Evolutionary conservation across 1,284 basidiomycete species (phyloP).

Genomic region (Vanrija pseudolonga): DNA sequence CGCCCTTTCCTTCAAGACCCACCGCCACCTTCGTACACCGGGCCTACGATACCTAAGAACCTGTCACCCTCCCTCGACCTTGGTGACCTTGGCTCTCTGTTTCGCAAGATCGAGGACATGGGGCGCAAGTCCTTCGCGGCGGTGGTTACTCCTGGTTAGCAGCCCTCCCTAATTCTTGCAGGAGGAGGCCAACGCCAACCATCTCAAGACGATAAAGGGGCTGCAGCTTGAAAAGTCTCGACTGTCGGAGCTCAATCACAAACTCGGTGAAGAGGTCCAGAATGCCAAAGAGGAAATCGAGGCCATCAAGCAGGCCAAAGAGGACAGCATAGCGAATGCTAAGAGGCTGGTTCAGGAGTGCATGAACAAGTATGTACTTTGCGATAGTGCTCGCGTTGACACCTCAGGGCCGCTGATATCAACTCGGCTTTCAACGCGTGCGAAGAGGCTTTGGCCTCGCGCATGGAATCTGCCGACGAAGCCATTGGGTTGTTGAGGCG

Average conservation of each 20-base stretch:
- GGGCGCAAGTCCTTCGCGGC: neutral
- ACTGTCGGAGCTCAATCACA: neutral
- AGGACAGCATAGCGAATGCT: neutral
- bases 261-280: neutral
- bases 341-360: neutral
- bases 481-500: neutral
- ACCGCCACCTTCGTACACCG: neutral
- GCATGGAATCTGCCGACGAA: neutral
- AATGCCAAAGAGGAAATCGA: neutral
- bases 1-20: neutral
- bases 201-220: neutral
- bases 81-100: neutral
- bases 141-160: neutral
- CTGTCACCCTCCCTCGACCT: neutral
- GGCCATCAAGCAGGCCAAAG: neutral
- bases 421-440: neutral
- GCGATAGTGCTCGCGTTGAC: neutral
- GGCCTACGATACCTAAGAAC: too few relatives aligned
- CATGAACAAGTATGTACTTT: neutral
- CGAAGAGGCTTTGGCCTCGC: neutral
- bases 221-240: neutral
- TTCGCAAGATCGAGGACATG: neutral
- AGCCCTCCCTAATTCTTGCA: neutral
- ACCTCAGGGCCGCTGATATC: neutral
- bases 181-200: neutral